A percentile compares a stretch with the other conserved stretches of the same genome.
Conservation (phyloP, 2,329 filamentous ascomycete genomes). For the Diaporthe vexans region DNA sequence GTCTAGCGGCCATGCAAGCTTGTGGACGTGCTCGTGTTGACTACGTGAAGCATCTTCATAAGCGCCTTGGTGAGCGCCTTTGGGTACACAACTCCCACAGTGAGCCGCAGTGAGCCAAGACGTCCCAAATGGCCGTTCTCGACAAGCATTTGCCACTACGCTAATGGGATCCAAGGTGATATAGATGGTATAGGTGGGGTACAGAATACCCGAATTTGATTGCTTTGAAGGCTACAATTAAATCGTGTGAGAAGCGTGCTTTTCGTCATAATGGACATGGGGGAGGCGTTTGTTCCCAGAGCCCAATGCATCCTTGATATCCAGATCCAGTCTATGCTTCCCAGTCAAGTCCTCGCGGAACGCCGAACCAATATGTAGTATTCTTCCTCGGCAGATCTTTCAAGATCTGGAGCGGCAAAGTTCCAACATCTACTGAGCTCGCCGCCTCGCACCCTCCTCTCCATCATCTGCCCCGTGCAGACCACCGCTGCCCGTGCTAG, state of each 20-base stretch:
- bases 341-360: background rate
- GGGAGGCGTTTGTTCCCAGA: background rate
- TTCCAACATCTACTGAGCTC: background rate
- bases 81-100: background rate
- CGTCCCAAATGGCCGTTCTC: background rate
- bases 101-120: too few relatives aligned
- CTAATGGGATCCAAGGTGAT: background rate
- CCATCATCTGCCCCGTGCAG: slow-evolving; percentile 13
- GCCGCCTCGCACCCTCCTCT: slow-evolving; percentile 32
- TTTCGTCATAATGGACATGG: background rate
- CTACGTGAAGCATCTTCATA: background rate
- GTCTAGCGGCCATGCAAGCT: background rate
- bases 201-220: background rate
- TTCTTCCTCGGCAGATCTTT: background rate
- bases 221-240: background rate
- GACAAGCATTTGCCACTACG: background rate
- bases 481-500: slow-evolving; percentile 27
- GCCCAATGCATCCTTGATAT: background rate
- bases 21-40: background rate
- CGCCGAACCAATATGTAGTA: background rate
- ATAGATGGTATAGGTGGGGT: background rate
- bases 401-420: background rate
- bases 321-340: background rate
- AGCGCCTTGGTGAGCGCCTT: background rate
- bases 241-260: background rate